Conservation (phyloP, 108 stramenopile genomes). For the Epipyxis sp. region DNA sequence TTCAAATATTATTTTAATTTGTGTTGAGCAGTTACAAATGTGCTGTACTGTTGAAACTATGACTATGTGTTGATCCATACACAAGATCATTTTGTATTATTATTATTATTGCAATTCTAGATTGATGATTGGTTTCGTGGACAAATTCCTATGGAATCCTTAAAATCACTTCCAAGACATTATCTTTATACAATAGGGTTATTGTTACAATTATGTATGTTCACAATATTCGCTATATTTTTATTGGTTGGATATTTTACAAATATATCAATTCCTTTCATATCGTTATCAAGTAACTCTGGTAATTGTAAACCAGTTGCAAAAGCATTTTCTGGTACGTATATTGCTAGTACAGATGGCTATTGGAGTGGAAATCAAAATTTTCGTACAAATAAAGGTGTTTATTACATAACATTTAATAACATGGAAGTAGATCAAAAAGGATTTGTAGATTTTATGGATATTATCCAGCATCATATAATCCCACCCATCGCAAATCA, state of each 20-base stretch:
- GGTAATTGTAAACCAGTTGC: background rate
- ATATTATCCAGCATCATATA: background rate
- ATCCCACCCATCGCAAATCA: background rate
- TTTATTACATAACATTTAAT: background rate
- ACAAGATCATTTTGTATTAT: too few relatives aligned
- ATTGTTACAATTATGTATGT: too few relatives aligned
- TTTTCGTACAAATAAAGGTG: background rate
- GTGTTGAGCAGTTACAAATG: too few relatives aligned
- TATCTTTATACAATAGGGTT: too few relatives aligned
- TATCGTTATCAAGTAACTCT: background rate
- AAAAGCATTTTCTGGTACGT: background rate
- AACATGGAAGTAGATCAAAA: background rate
- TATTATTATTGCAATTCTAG: too few relatives aligned
- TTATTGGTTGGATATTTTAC: background rate
- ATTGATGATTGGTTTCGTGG: too few relatives aligned
- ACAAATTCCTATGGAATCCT: too few relatives aligned
- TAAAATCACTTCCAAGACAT: too few relatives aligned
- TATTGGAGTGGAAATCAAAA: background rate
- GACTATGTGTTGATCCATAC: too few relatives aligned
- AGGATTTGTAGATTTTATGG: background rate
- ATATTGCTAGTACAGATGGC: background rate
- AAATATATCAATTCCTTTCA: background rate
- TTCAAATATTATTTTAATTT: too few relatives aligned
- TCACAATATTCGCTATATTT: too few relatives aligned
- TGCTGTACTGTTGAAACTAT: too few relatives aligned